phyloP scores from a whole-genome alignment of 208 protist genomes.

The Crithidia sp. region DNA sequence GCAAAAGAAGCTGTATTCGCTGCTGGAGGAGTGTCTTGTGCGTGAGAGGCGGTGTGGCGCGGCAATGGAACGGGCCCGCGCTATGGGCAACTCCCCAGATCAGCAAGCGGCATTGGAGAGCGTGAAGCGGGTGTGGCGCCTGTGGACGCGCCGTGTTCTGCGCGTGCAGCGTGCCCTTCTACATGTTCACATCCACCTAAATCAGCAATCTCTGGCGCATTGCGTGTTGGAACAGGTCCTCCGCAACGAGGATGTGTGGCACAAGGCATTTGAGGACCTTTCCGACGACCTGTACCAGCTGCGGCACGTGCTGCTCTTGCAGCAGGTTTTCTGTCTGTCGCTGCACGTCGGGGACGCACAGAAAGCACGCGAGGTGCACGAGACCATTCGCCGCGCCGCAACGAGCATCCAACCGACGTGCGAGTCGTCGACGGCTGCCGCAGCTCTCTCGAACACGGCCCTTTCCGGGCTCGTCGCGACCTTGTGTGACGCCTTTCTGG shows the following conservation, averaged over 20 bases:
- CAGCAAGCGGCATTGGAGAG: neutral
- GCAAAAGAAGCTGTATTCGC: constrained; percentile 52
- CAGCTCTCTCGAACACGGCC: constrained; percentile 10
- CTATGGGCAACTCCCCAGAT: neutral
- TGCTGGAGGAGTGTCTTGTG: constrained; percentile 61
- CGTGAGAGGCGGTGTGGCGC: constrained; percentile 22
- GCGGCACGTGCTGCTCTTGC: constrained; percentile 38
- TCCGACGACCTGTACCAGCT: constrained; percentile 33
- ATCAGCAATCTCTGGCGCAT: constrained; percentile 64
- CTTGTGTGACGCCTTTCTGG: constrained; percentile 27
- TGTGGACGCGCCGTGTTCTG: constrained; percentile 44
- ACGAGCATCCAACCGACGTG: neutral
- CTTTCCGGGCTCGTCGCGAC: constrained; percentile 15
- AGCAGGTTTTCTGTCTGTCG: constrained; percentile 46
- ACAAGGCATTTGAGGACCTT: constrained; percentile 20
- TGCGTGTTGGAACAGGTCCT: constrained; percentile 53
- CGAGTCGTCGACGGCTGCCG: neutral
- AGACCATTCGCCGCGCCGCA: constrained; percentile 1
- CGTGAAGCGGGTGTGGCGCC: constrained; percentile 7
- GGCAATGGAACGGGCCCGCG: neutral
- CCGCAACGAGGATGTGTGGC: constrained; percentile 27
- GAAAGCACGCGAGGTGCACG: constrained; percentile 15
- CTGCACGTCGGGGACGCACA: constrained; percentile 36
- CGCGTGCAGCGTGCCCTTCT: constrained; percentile 70
- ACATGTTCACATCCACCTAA: constrained; percentile 55